A percentile compares a stretch with the other conserved stretches of the same genome.
phyloP scores from a whole-genome alignment of 2,329 filamentous ascomycete genomes.

The Xylaria sp. region DNA sequence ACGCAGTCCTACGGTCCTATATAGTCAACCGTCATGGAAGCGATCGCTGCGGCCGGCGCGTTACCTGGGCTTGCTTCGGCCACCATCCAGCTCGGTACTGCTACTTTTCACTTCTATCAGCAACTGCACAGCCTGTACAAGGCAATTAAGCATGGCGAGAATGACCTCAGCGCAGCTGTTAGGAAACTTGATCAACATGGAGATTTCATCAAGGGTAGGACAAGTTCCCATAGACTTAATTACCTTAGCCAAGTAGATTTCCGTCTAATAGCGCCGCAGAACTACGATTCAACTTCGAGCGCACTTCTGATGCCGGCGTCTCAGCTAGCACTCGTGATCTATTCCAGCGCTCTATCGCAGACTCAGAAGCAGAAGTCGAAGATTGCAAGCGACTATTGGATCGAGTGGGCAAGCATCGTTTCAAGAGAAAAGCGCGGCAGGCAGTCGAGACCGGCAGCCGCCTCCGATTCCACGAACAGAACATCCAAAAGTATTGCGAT shows the following conservation, averaged over 20 bases:
- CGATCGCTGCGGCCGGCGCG: constrained; percentile 30
- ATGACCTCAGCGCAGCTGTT: constrained; percentile 18
- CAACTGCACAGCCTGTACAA: constrained; percentile 29
- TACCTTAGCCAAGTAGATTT: not conserved
- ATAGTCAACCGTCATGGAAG: constrained; percentile 13
- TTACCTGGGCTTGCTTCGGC: constrained; percentile 30
- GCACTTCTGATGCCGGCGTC: constrained; percentile 1
- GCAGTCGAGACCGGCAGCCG: constrained; percentile 29
- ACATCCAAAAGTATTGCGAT: constrained; percentile 27
- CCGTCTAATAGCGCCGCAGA: constrained; percentile 18
- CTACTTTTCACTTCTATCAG: constrained; percentile 33
- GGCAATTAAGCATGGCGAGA: constrained; percentile 28
- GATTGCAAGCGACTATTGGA: constrained; percentile 24
- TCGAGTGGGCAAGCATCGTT: constrained; percentile 28
- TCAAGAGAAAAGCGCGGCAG: constrained; percentile 22
- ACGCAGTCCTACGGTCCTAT: too few relatives aligned
- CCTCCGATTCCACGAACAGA: constrained; percentile 28
- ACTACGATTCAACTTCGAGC: constrained; percentile 25
- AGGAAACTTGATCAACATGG: constrained; percentile 27
- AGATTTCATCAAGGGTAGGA: constrained; percentile 30
- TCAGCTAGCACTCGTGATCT: constrained; percentile 1
- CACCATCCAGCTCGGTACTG: constrained; percentile 28
- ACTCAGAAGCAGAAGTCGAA: constrained; percentile 28
- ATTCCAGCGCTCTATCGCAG: constrained; percentile 22
- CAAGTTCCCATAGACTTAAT: not conserved